Percentiles rank a stretch among this genome's conserved stretches.
Conservation (phyloP, 345 rosid species). For the Camelina neglecta region DNA sequence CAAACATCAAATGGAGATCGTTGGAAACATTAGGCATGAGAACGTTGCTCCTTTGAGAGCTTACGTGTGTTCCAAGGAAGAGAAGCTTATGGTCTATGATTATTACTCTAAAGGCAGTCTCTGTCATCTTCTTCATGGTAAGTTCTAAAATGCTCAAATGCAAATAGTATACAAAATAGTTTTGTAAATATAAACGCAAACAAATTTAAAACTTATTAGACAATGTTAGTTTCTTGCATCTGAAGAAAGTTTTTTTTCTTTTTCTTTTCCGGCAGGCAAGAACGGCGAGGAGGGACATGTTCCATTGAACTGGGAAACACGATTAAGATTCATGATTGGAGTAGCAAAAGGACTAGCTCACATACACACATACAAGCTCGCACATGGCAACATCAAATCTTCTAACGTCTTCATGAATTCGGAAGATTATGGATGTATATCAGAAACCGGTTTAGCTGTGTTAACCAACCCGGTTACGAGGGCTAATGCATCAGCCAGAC, state of each 20-base stretch:
- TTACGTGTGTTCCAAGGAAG: constrained; percentile 87
- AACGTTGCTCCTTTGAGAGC: constrained; percentile 83
- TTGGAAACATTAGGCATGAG: constrained; percentile 78
- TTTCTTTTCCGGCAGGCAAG: constrained; percentile 55
- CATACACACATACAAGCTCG: constrained; percentile 70
- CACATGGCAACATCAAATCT: constrained; percentile 90
- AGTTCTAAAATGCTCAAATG: not conserved
- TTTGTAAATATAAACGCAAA: not conserved
- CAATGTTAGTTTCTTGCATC: constrained; percentile 20
- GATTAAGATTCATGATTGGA: constrained; percentile 72
- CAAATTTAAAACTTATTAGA: not conserved
- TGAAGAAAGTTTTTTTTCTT: constrained; percentile 4
- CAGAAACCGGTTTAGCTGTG: constrained; percentile 78
- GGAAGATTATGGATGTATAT: constrained; percentile 57
- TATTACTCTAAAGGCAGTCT: constrained; percentile 67
- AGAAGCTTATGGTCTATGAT: constrained; percentile 90
- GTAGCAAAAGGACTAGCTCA: constrained; percentile 80
- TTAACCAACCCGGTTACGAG: constrained; percentile 64
- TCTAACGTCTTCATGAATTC: constrained; percentile 83
- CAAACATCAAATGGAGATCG: constrained; percentile 85
- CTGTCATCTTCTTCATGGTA: constrained; percentile 76
- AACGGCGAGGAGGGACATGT: constrained; percentile 46
- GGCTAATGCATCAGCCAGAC: constrained; percentile 49
- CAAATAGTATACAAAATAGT: not conserved
- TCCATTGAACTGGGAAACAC: constrained; percentile 69